Percentiles rank a stretch among this genome's conserved stretches.
Evolutionary conservation across 495 filamentous ascomycete genomes (phyloP).

Genomic region (Lophium mytilinum): DNA sequence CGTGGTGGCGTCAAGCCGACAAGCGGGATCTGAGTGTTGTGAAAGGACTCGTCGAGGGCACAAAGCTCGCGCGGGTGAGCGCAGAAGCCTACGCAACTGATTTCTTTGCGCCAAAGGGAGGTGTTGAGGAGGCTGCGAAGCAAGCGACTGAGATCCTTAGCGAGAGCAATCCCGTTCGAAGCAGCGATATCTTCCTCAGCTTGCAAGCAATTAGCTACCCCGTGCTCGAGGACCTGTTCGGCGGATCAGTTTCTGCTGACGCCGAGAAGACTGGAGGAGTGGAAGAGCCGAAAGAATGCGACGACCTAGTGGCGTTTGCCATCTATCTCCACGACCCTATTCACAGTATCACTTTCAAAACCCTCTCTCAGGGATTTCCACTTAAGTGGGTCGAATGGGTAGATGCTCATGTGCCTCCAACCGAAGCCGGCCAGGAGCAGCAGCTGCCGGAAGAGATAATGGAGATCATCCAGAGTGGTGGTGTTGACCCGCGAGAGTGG

Average conservation of each 20-base stretch:
- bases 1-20: slow-evolving; percentile 78
- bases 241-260: slow-evolving; percentile 40
- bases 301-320: slow-evolving; percentile 68
- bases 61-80: slow-evolving; percentile 77
- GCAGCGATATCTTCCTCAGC: slow-evolving; percentile 88
- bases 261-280: slow-evolving; percentile 43
- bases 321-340: slow-evolving; percentile 90
- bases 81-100: slow-evolving; percentile 83
- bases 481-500: slow-evolving; percentile 94
- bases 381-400: slow-evolving; percentile 86
- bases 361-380: slow-evolving; percentile 78
- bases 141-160: slow-evolving; percentile 63
- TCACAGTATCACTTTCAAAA: slow-evolving; percentile 79
- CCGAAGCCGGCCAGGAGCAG: slow-evolving; percentile 31
- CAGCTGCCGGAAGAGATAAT: slow-evolving; percentile 71
- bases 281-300: slow-evolving; percentile 42
- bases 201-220: slow-evolving; percentile 75
- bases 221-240: slow-evolving; percentile 59
- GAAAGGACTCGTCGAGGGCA: slow-evolving; percentile 72
- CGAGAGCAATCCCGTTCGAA: slow-evolving; percentile 82
- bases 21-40: slow-evolving; percentile 74
- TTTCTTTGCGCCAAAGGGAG: slow-evolving; percentile 67
- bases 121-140: slow-evolving; percentile 70
- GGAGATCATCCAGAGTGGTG: slow-evolving; percentile 79
- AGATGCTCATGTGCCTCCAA: slow-evolving; percentile 58